These are phyloP conservation scores for Pythium angustatum DNA, from an alignment of 352 stramenopile species.

Conservation along the genomic window DNA sequence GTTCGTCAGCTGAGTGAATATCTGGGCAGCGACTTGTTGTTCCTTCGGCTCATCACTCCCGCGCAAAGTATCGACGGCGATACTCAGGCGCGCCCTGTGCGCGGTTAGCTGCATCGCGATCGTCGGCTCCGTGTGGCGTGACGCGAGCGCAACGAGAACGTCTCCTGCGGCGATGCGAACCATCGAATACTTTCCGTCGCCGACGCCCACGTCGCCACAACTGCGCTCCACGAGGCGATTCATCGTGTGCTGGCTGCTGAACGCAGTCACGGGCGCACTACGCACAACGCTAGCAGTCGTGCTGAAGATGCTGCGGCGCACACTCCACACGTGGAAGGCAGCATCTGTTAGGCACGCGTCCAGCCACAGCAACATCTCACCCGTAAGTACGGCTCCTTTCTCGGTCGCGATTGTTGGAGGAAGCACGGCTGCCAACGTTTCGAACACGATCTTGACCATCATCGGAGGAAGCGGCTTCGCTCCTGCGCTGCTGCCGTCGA, in stretches of 20 bases:
- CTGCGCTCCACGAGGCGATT: slow-evolving; percentile 44
- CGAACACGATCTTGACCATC: slow-evolving; percentile 74
- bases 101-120: slow-evolving; percentile 51
- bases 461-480: slow-evolving; percentile 45
- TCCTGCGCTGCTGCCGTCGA: background rate
- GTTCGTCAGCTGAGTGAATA: slow-evolving; percentile 41
- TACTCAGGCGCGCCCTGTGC: slow-evolving; percentile 46
- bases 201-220: slow-evolving; percentile 55
- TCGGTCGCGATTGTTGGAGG: slow-evolving; percentile 2
- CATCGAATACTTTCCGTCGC: slow-evolving; percentile 71
- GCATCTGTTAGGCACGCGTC: slow-evolving; percentile 36
- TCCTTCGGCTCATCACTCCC: slow-evolving; percentile 61
- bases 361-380: slow-evolving; percentile 55
- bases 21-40: slow-evolving; percentile 54
- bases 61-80: slow-evolving; percentile 45
- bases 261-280: slow-evolving; percentile 26
- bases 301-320: slow-evolving; percentile 59
- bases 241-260: slow-evolving; percentile 33
- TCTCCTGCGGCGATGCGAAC: slow-evolving; percentile 60
- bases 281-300: slow-evolving; percentile 39
- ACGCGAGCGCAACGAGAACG: slow-evolving; percentile 47
- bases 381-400: background rate
- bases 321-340: slow-evolving; percentile 63
- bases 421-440: slow-evolving; percentile 46
- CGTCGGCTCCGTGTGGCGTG: slow-evolving; percentile 34